Evolutionary conservation across 805 yeast species (phyloP), one percentile per base, ranked within the genome.

Genomic region (Lipomyces kockii): DNA sequence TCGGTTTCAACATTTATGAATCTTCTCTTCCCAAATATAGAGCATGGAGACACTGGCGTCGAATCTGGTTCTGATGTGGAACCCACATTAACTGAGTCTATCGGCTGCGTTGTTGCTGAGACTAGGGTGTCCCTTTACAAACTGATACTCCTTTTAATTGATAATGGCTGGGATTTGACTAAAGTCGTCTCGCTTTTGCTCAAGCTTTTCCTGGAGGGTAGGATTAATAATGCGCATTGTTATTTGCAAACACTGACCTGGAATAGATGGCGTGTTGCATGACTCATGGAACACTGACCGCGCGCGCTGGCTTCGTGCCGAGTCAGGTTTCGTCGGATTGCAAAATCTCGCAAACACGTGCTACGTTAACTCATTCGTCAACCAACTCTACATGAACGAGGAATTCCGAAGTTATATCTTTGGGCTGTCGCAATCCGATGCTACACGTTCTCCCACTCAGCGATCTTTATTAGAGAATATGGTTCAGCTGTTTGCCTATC

Each of bases 281-380:
- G 71, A 67, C 9, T 46, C 62, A 3, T 67, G 69, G 69, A 61
- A 52, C 32, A 58, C 64, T 22, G 69, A 67, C 25, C 68, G 68
- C 11, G n/a, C 46, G n/a, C 64, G 57, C 4, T 67, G 71, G 71
- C 35, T 67, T 4, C 62, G 69, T 20, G 52, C 64, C 6, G 64
- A 53, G 14, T 22, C 67, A 5, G 71, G 71, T 8, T 66, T 51
- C 49, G 69, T 49, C 20, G 71, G 71, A 3, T 20, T 68, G 27
- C 66, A 68, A 35, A 68, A 68, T 57, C 43, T 68, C 55, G 60
- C 71, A 6, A 68, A 68, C 34, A 68, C 71, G 5, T 68, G 71
- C 65, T 68, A 68, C 55, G 34, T 68, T 3, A 68, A 68, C 43
- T 68, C 71, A 12, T 61, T 68, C 22, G 43, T 60, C 7, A 68